Evolutionary conservation across 2,329 filamentous ascomycete species (phyloP), one percentile per base, ranked within the genome.

Genomic region (Phaeosphaeriaceae sp.): DNA sequence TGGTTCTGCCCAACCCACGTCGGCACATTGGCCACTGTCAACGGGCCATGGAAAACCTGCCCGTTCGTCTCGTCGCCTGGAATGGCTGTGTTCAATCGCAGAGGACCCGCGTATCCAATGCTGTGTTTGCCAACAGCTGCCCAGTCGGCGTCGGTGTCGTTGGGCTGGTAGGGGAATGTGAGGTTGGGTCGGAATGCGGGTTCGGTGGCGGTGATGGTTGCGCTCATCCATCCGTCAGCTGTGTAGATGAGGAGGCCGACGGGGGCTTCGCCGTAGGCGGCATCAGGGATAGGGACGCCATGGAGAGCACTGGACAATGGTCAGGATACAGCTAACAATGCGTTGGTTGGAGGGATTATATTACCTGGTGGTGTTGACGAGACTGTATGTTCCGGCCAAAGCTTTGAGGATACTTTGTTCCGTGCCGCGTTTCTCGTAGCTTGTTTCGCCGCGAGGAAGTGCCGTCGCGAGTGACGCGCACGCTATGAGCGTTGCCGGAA

Each of bases 201-300:
- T 18, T 67, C 62, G 0, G 64, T 68, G 0, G 66, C 62, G 9
- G 58, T 60, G 23, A 70, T 60, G 40, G 60, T 66, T 2, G 67
- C 67, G 46, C 46, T 51, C 61, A 70, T 65, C 55, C 55, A 66
- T 46, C 64, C 63, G 1, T 42, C 20, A 3, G 48, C 42, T 3
- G 58, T 57, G 62, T 70, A 70, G 40, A 55, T 64, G 20, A 70
- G 53, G 32, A 65, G 42, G 37, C 67, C 66, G 47, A 64, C 55
- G 12, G 64, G 65, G 15, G 48, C 28, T 7, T 35, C 7, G 47
- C 64, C 64, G 34, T 66, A 66, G 20, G 61, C 55, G 1, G 28
- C 38, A 28, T 67, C 64, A 12, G 61, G 64, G 18, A 66, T 53
- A 12, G 60, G 50, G 1, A 46, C 17, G 32, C 55, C 49, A 41